These are phyloP conservation scores for Globisporangium apiculatum DNA, from an alignment of 352 stramenopile species.

Conservation along the genomic window DNA sequence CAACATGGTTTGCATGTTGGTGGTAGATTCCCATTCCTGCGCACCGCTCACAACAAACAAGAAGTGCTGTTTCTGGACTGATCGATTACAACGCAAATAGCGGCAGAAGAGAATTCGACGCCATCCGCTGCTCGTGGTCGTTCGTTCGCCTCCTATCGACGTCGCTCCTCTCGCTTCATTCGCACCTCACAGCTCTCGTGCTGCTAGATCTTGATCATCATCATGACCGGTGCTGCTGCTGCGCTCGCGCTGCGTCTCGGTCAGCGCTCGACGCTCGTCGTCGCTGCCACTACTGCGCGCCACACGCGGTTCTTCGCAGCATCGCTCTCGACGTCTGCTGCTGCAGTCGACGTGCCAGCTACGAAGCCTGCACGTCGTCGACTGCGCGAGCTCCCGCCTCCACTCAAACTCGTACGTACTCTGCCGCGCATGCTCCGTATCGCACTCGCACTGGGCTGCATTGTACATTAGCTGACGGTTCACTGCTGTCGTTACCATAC, in stretches of 20 bases:
- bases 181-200: too few relatives aligned
- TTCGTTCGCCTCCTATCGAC: not conserved
- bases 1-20: not conserved
- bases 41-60: not conserved
- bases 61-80: not conserved
- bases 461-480: too few relatives aligned
- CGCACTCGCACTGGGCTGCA: too few relatives aligned
- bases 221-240: not conserved
- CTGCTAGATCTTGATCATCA: not conserved
- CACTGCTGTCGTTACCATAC: not conserved
- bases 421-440: not conserved
- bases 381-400: conserved; percentile 59
- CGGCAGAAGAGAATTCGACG: not conserved
- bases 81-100: not conserved
- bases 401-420: conserved; percentile 59
- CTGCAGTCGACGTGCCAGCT: conserved; percentile 23
- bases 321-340: conserved; percentile 26
- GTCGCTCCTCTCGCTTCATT: too few relatives aligned
- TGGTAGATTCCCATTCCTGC: not conserved
- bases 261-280: not conserved
- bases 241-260: not conserved
- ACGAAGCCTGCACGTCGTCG: conserved; percentile 32
- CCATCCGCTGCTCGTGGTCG: not conserved
- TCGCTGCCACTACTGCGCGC: conserved; percentile 3
- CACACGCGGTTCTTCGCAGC: conserved; percentile 4